Conservation (phyloP, 345 rosid genomes). For the Eucalyptus virginea region DNA sequence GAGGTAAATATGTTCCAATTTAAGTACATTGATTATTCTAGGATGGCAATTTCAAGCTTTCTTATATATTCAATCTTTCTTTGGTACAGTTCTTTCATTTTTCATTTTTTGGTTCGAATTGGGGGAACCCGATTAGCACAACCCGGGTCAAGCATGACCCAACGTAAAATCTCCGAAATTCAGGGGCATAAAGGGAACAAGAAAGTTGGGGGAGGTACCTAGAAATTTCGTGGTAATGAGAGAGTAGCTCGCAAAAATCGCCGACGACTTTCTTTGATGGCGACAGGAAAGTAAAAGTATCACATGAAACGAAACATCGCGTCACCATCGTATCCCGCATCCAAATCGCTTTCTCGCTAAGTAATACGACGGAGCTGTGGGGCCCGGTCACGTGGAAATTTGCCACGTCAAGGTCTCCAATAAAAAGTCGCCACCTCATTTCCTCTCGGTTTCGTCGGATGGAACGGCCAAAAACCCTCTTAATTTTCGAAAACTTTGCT, state of each 20-base stretch:
- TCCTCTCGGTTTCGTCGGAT: neutral
- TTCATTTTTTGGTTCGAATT: no score
- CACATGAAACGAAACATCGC: neutral
- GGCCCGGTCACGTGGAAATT: neutral
- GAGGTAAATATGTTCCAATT: neutral
- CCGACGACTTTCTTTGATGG: neutral
- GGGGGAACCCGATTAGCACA: neutral
- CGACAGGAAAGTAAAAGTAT: rapidly evolving
- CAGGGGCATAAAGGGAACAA: neutral
- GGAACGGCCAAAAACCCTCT: neutral
- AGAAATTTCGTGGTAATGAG: neutral
- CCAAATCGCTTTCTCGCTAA: neutral
- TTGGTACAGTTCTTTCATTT: neutral
- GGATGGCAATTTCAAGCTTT: neutral
- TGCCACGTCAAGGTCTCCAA: neutral
- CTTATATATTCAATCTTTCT: neutral
- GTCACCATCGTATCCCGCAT: no score
- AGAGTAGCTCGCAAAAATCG: neutral
- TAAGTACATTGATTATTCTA: neutral
- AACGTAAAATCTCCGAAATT: neutral
- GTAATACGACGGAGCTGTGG: neutral
- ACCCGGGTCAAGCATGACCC: neutral
- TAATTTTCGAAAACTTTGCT: neutral
- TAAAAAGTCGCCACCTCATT: neutral
- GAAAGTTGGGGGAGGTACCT: neutral